Evolutionary conservation across 2,329 filamentous ascomycete genomes (phyloP).

Genomic region (Xylariaceae sp.): DNA sequence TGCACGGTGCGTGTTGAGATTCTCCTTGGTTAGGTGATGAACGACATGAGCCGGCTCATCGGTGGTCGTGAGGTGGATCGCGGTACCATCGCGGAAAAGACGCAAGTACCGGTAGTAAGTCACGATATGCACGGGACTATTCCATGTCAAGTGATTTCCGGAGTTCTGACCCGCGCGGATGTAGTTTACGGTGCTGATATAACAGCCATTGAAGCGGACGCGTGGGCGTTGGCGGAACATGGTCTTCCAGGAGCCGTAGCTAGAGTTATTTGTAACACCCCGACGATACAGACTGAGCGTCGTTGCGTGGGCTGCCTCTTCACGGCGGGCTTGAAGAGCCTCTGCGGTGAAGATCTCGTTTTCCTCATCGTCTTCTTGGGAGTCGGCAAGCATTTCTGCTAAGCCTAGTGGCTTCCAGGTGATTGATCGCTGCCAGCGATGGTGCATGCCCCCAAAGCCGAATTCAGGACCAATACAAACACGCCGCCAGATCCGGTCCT

Average conservation of each 20-base stretch:
- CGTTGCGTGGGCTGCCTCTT: conserved; percentile 33
- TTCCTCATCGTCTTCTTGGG: conserved; percentile 16
- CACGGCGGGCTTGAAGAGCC: conserved; percentile 35
- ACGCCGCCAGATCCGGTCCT: conserved; percentile 83
- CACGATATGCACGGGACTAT: conserved; percentile 84
- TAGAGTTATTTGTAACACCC: background rate
- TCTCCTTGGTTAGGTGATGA: conserved; percentile 72
- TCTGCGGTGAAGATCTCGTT: conserved; percentile 35
- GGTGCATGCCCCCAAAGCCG: conserved; percentile 82
- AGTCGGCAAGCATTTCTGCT: conserved; percentile 4
- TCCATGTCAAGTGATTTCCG: conserved; percentile 71
- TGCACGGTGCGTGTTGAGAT: conserved; percentile 50
- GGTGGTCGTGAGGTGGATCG: conserved; percentile 77
- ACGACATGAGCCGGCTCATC: conserved; percentile 84
- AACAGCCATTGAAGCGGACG: conserved; percentile 90
- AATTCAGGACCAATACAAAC: conserved; percentile 68
- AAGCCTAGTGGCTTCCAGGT: conserved; percentile 50
- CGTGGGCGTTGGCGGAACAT: conserved; percentile 84
- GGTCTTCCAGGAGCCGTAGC: conserved; percentile 56
- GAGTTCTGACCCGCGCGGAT: conserved; percentile 75
- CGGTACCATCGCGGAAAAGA: conserved; percentile 87
- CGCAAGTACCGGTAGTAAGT: conserved; percentile 97
- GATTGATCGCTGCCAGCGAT: conserved; percentile 66
- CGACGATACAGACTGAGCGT: conserved; percentile 33
- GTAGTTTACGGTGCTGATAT: conserved; percentile 97